Conservation (phyloP, 805 yeast genomes). For the Ogataea methanolica region DNA sequence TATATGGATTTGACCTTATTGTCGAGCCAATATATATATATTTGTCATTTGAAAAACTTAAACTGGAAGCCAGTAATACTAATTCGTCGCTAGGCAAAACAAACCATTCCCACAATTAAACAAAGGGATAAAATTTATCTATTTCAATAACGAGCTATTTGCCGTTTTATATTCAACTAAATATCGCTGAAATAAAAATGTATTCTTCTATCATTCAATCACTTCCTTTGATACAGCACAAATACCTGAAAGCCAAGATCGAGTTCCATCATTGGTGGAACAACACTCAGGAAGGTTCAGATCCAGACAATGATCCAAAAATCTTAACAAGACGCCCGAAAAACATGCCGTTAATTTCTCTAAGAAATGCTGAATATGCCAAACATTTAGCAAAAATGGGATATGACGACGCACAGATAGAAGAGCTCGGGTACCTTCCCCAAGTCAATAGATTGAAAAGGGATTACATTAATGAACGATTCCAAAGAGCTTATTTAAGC, state of each 20-base stretch:
- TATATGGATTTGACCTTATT: too few species aligned
- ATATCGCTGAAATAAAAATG: too few species aligned
- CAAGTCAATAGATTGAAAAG: not conserved
- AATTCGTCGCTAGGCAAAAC: too few species aligned
- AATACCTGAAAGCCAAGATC: constrained; percentile 16
- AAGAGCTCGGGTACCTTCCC: not conserved
- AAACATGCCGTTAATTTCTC: constrained; percentile 23
- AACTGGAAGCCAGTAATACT: too few species aligned
- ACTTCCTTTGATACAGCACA: constrained; percentile 12
- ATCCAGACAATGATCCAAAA: constrained; percentile 19
- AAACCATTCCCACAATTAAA: too few species aligned
- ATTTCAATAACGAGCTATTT: too few species aligned
- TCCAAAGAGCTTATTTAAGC: not conserved
- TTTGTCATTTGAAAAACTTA: too few species aligned
- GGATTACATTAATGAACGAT: not conserved
- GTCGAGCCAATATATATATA: too few species aligned
- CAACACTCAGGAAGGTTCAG: constrained; percentile 13
- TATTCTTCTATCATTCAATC: too few species aligned
- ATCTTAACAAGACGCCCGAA: constrained; percentile 23
- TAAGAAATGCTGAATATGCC: constrained; percentile 21
- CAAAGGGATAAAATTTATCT: too few species aligned
- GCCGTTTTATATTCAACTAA: too few species aligned
- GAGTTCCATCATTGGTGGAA: constrained; percentile 27
- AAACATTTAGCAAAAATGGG: constrained; percentile 11
- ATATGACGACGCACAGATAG: constrained; percentile 3